Base-by-base conservation (phyloP, 83 land plant genomes). In the Thuja plicata region DNA sequence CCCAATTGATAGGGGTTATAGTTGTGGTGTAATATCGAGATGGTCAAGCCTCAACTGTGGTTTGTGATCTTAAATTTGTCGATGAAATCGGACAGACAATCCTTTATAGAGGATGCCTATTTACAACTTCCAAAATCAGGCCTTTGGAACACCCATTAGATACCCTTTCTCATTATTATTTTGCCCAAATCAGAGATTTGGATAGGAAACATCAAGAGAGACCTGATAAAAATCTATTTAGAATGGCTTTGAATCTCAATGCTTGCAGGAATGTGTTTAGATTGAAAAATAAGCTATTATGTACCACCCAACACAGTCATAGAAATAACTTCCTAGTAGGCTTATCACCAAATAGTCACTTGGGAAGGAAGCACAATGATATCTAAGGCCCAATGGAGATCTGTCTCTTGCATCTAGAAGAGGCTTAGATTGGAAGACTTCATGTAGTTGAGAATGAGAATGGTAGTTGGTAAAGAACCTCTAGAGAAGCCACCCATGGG, bases 381-480 rank as follows among this genome's bases (percentile, higher is more conserved):
- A 9, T 83, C 21, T 40, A 21, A 46, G 40, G 82, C 45, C 83
- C 46, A 84, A 52, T 8, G 40, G 86, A 5, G 60, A 84, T 21
- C 32, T 35, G 24, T 84, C 57, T 15, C 86, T 84, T 32, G 86
- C 62, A 84, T 60, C 55, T 32, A 62, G 86, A 46, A 50, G 86
- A 24, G 86, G 94, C 5, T 84, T 91, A 45, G 93, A 92, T 57
- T 94, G 96, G 96, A 93, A 93, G 77, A 89, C 92, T 90, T 91
- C 96, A 32, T 94, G 96, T 87, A n/a, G n/a, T 86, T 16, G 73
- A n/a, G 60, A 50, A 78, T 73, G 88, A 15, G 79, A 89, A 21
- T 85, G 88, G 55, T 89, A 86, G 88, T 87, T 46, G 50, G 77
- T 45, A 60, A 50, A 50, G 70, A n/a, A 43, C 52, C 93, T 57